A percentile compares a stretch with the other conserved stretches of the same genome.
Evolutionary conservation across 2,329 filamentous ascomycete species (phyloP).

Genomic region (Myriosclerotinia scirpicola): DNA sequence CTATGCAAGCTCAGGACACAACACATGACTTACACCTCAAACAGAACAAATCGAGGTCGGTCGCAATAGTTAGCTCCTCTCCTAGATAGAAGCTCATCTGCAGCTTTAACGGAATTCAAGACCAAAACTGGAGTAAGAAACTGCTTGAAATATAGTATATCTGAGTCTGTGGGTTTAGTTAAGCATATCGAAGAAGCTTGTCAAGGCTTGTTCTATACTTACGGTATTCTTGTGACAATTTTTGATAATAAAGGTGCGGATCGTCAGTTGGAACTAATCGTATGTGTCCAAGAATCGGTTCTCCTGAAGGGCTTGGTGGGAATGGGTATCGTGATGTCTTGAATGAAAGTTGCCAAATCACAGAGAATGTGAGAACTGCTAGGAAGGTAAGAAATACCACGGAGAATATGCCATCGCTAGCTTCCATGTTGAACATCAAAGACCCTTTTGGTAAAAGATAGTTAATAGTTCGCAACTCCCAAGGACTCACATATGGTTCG

Average conservation of each 20-base stretch:
- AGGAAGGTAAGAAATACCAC: background rate
- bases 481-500: background rate
- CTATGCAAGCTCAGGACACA: background rate
- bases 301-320: conserved; percentile 34
- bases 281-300: conserved; percentile 35
- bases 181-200: background rate
- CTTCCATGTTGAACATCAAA: background rate
- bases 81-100: conserved; percentile 48
- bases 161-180: conserved; percentile 24
- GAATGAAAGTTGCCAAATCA: conserved; percentile 1
- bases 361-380: background rate
- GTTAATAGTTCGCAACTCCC: background rate
- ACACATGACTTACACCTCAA: conserved; percentile 29
- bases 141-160: conserved; percentile 33
- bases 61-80: conserved; percentile 48
- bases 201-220: background rate
- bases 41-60: conserved; percentile 46
- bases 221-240: conserved; percentile 35
- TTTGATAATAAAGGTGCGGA: conserved; percentile 33
- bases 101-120: conserved; percentile 47
- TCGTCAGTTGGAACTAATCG: conserved; percentile 31
- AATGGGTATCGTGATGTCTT: conserved; percentile 26
- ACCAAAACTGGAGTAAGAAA: conserved; percentile 44
- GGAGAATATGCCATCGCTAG: background rate
- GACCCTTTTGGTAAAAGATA: background rate